Base-by-base conservation (phyloP, 139 green algal genomes). In the Yamagishiella unicocca region DNA sequence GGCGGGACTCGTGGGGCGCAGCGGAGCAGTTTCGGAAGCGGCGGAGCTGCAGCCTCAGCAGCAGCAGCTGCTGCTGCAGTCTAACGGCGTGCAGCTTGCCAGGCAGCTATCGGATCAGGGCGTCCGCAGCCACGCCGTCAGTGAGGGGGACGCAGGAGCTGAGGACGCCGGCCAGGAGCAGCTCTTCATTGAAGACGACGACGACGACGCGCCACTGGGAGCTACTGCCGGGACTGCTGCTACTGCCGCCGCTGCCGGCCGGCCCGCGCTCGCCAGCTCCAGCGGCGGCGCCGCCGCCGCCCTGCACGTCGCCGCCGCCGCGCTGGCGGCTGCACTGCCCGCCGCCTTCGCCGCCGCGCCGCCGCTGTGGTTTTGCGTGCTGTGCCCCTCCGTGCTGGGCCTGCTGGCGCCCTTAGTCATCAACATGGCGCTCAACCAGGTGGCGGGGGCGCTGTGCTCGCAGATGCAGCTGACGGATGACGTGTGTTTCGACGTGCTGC, bases 351-450 rank as follows among this genome's bases (percentile, higher is more conserved):
- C 68, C 29, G 78, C 78, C 5, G 86, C 86, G 7, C 86, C 86
- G 42, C 86, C 86, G 29, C 67, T 90, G 68, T 90, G 86, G 89
- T 92, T 92, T 82, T 92, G 89, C 85, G 76, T 92, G 19, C 66
- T 92, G 82, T 92, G 89, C 66, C 89, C 89, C 74, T 74, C 88
- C 0, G 82, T 92, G 67, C 37, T 90, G 66, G 89, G 86, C 12
- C 86, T 92, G 61, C 27, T 88, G 86, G 89, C 89, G 12, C 89
- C 86, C 4, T 25, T 92, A 46, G 31, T 83, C 43, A 90, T 92
- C 67, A 92, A 92, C 78, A 3, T 87, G 25, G 43, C 43, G 2
- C 78, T 90, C n/a, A 90, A 90, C 78, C 78, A 90, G 78, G 6
- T 90, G 40, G 86, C 78, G 12, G 86, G 86, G 25, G 45, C 42